Evolutionary conservation across 768 basidiomycete species (phyloP).

Genomic region (Lyophyllum decastes): DNA sequence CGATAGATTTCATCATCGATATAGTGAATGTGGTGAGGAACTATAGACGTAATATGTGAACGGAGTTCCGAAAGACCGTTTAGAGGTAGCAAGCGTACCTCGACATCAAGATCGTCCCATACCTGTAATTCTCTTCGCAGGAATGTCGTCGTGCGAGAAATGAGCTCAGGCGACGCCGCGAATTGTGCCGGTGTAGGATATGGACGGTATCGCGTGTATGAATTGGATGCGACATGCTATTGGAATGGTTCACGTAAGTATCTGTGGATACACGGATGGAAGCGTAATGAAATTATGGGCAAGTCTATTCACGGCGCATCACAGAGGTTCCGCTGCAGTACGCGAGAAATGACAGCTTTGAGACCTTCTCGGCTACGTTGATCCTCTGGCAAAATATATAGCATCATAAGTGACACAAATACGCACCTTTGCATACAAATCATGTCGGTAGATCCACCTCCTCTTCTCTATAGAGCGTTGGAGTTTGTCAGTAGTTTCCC

Average conservation of each 20-base stretch:
- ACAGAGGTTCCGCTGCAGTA: neutral
- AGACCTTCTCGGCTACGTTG: neutral
- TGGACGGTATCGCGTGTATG: slow-evolving; percentile 84
- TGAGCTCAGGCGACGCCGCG: slow-evolving; percentile 69
- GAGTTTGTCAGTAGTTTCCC: slow-evolving; percentile 67
- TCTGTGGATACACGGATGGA: neutral
- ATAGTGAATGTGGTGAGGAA: slow-evolving; percentile 89
- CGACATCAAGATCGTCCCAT: slow-evolving; percentile 89
- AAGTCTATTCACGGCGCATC: neutral
- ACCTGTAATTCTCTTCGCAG: slow-evolving; percentile 84
- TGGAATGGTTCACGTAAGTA: neutral
- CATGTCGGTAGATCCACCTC: slow-evolving; percentile 78
- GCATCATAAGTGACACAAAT: neutral
- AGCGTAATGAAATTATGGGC: neutral
- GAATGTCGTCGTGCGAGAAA: slow-evolving; percentile 78
- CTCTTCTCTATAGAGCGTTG: slow-evolving; percentile 74
- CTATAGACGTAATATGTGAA: slow-evolving; percentile 37
- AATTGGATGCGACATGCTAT: slow-evolving; percentile 92
- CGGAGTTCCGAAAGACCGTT: neutral
- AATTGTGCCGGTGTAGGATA: slow-evolving; percentile 89
- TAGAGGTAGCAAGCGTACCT: slow-evolving; percentile 47
- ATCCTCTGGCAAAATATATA: neutral
- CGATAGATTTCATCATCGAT: slow-evolving; percentile 89
- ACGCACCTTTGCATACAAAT: slow-evolving; percentile 83
- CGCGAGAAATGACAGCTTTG: neutral